These are phyloP conservation scores for Fusarium sp. DNA, from an alignment of 2,329 filamentous ascomycete species.

Conservation along the genomic window DNA sequence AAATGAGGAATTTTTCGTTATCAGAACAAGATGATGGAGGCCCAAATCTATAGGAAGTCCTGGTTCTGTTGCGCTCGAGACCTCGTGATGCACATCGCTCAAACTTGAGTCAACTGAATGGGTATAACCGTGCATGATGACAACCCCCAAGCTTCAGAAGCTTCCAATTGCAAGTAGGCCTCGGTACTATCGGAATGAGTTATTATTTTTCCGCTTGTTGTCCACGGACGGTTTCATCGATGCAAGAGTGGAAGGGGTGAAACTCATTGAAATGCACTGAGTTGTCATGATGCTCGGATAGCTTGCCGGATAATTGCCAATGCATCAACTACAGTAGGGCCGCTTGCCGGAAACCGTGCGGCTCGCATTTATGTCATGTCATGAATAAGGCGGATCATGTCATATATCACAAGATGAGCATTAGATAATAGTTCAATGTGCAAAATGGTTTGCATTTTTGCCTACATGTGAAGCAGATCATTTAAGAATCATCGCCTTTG, in stretches of 20 bases:
- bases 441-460: constrained; percentile 16
- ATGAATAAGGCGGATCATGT: neutral
- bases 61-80: constrained; percentile 18
- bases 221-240: neutral
- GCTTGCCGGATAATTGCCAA: neutral
- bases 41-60: constrained; percentile 9
- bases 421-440: neutral
- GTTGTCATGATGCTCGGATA: constrained; percentile 27
- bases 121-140: constrained; percentile 33
- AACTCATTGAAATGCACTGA: neutral
- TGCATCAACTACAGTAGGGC: neutral
- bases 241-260: constrained; percentile 16
- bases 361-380: neutral
- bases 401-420: neutral
- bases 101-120: constrained; percentile 20
- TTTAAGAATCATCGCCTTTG: neutral
- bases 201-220: constrained; percentile 8
- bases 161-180: constrained; percentile 14
- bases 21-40: neutral
- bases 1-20: neutral
- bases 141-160: constrained; percentile 11
- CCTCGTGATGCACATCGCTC: constrained; percentile 26
- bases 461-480: constrained; percentile 9
- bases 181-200: neutral
- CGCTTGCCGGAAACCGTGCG: neutral